phyloP scores from a whole-genome alignment of 129 eudicot species.

The Oenanthe sinensis region DNA sequence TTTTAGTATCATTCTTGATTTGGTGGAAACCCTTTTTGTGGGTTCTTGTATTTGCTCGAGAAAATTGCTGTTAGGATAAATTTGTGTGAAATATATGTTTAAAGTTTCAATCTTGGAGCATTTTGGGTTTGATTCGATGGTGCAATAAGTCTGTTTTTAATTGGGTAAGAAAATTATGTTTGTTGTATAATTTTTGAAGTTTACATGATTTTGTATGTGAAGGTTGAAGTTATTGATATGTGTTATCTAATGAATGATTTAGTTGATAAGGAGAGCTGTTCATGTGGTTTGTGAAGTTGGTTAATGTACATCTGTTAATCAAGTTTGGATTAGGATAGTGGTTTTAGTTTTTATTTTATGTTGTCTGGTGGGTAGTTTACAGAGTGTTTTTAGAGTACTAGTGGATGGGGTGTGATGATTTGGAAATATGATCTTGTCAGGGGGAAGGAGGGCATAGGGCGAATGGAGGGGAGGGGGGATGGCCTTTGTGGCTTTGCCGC shows the following conservation, averaged over 20 bases:
- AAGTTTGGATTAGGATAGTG: background rate
- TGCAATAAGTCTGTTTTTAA: background rate
- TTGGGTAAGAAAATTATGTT: background rate
- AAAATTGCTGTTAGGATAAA: background rate
- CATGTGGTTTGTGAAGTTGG: background rate
- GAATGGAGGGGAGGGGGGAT: too few relatives aligned
- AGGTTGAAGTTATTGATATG: background rate
- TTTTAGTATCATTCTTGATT: background rate
- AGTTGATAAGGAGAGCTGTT: background rate
- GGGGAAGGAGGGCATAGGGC: too few relatives aligned
- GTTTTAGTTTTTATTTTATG: background rate
- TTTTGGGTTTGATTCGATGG: background rate
- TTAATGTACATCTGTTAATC: background rate
- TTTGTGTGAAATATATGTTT: background rate
- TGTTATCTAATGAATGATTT: background rate
- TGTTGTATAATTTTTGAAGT: background rate
- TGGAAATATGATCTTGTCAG: too few relatives aligned
- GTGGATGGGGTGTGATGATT: too few relatives aligned
- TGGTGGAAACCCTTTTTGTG: background rate
- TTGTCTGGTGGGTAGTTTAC: background rate
- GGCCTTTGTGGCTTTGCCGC: too few relatives aligned
- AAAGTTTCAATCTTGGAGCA: constrained; percentile 2
- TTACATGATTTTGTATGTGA: background rate
- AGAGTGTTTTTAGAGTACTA: background rate
- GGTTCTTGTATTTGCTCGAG: background rate